Evolutionary conservation across 2,329 filamentous ascomycete genomes (phyloP), one percentile per base, ranked within the genome.

Genomic region (Diaporthe australafricana): DNA sequence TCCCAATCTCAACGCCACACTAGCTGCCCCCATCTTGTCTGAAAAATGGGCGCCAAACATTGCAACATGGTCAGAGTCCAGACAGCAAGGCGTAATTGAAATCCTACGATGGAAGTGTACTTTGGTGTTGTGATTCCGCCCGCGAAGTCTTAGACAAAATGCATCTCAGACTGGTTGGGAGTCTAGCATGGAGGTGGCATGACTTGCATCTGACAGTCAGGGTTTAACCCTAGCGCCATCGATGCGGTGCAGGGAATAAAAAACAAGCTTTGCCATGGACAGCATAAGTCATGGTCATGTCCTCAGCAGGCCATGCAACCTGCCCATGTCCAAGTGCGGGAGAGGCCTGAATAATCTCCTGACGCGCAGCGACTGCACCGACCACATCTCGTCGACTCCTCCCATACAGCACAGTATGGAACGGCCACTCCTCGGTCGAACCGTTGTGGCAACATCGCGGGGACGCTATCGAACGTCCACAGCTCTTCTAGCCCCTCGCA

Each of bases 401-500:
- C 32, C 12, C 12, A 2, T 35, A 8, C 14, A 42, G 20, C 45
- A 65, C 20, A 30, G 12, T 25, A 48, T 63, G 42, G 57, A 47
- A 20, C 57, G 27, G 57, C 16, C 2, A 25, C 11, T 4, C 42
- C 11, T 65, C 60, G 60, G 60, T 65, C 60, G 60, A 27, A 50
- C 60, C 45, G 60, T 50, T 65, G 60, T 65, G 60, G 60, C 60
- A 65, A 65, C 22, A 65, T 65, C 20, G 60, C 60, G 30, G n/a
- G n/a, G 60, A 50, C 60, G 60, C 60, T 50, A 65, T 65, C 42
- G 42, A 50, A 38, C 42, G 60, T 65, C 60, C 16, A 48, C 25
- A 45, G 45, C 20, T 42, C 30, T 65, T 50, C 27, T n/a, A 30
- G 45, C 35, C 60, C 60, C 60, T 65, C 42, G 30, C 42, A 65